A percentile compares a stretch with the other conserved stretches of the same genome.
Evolutionary conservation across 495 filamentous ascomycete genomes (phyloP).

Genomic region (Stereocaulon alpinum): DNA sequence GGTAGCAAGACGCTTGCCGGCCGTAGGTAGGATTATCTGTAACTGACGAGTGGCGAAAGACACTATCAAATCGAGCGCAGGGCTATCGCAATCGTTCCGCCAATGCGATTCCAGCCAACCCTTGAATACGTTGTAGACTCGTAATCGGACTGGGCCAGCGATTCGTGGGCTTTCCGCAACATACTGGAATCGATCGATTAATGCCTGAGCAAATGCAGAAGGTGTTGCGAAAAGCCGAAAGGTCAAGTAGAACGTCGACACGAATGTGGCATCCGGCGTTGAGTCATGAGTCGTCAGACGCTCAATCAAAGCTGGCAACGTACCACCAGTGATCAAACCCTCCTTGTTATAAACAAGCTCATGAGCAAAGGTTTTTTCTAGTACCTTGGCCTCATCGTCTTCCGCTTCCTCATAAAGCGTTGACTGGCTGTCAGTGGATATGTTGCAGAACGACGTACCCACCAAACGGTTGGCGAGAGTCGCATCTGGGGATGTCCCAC

Average conservation of each 20-base stretch:
- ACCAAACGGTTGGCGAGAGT: constrained; percentile 22
- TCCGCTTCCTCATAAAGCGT: constrained; percentile 55
- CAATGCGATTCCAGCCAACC: constrained; percentile 96
- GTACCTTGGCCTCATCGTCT: constrained; percentile 66
- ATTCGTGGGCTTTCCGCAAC: constrained; percentile 65
- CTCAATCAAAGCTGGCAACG: constrained; percentile 83
- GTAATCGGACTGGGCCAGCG: constrained; percentile 69
- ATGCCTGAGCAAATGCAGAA: constrained; percentile 60
- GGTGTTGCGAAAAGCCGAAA: constrained; percentile 92
- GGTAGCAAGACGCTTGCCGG: constrained; percentile 68
- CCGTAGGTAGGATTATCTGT: constrained; percentile 54
- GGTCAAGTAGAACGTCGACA: constrained; percentile 91
- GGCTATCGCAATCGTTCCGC: constrained; percentile 67
- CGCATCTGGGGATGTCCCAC: constrained; percentile 77
- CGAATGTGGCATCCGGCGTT: constrained; percentile 86
- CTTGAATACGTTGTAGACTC: constrained; percentile 95
- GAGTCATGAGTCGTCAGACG: constrained; percentile 86
- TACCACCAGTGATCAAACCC: constrained; percentile 87
- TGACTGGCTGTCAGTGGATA: constrained; percentile 46
- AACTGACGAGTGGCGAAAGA: constrained; percentile 70
- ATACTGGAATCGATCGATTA: constrained; percentile 88
- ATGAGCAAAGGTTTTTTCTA: constrained; percentile 79
- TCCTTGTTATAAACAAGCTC: constrained; percentile 91
- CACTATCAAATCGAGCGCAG: constrained; percentile 63
- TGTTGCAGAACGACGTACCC: constrained; percentile 31